phyloP scores from a whole-genome alignment of 371 early-diverging fungal species.

The Rhizopus arrhizus region DNA sequence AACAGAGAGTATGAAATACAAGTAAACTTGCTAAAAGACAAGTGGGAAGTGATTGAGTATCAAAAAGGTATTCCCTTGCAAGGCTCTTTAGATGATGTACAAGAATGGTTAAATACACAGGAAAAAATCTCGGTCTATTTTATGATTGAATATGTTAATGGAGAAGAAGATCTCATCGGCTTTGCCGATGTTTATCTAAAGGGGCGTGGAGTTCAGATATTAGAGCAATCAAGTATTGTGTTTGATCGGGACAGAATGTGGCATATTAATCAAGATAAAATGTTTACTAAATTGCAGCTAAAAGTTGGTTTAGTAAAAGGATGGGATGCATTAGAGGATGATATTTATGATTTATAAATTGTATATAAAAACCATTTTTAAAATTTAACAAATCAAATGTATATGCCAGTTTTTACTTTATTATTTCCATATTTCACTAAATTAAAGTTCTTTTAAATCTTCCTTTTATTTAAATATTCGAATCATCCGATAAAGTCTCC shows the following conservation, averaged over 20 bases:
- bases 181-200: constrained; percentile 20
- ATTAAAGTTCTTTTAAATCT: not conserved
- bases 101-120: constrained; percentile 18
- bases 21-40: constrained; percentile 5
- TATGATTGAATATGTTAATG: constrained; percentile 5
- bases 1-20: constrained; percentile 14
- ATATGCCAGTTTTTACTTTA: not conserved
- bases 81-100: constrained; percentile 20
- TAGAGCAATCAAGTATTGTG: constrained; percentile 12
- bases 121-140: constrained; percentile 7
- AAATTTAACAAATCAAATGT: not conserved
- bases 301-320: constrained; percentile 26
- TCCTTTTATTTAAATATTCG: no score
- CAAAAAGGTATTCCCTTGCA: constrained; percentile 4
- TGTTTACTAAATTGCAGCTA: constrained; percentile 21
- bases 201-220: constrained; percentile 7
- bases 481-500: no score
- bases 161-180: constrained; percentile 7
- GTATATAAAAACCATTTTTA: not conserved
- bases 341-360: not conserved
- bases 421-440: not conserved
- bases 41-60: constrained; percentile 17
- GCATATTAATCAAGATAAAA: constrained; percentile 25
- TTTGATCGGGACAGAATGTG: constrained; percentile 21
- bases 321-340: constrained; percentile 17